phyloP scores from a whole-genome alignment of 2,329 filamentous ascomycete species.

The Coniochaeta prunicola region DNA sequence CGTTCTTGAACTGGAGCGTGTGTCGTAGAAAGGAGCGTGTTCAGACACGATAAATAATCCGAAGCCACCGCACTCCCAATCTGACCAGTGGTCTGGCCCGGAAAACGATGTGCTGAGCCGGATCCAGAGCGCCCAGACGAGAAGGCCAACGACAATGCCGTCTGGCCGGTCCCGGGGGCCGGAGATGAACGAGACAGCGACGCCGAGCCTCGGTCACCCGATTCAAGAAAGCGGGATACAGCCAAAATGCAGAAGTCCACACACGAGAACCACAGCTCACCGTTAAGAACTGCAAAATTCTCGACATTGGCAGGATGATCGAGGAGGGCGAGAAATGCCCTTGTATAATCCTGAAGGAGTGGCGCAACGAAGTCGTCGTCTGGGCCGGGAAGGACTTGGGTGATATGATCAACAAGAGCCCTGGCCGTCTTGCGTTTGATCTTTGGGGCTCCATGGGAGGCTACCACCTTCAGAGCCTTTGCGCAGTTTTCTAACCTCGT shows the following conservation, averaged over 20 bases:
- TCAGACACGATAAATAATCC: slow-evolving; percentile 59
- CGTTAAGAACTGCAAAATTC: slow-evolving; percentile 52
- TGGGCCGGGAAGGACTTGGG: slow-evolving; percentile 58
- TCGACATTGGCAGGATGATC: slow-evolving; percentile 72
- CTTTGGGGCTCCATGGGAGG: slow-evolving; percentile 60
- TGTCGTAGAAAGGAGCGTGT: slow-evolving; percentile 53
- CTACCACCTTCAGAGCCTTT: slow-evolving; percentile 61
- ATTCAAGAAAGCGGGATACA: slow-evolving; percentile 46
- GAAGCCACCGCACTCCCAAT: slow-evolving; percentile 29
- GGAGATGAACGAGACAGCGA: slow-evolving; percentile 37
- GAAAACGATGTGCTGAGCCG: slow-evolving; percentile 13
- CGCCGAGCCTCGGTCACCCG: slow-evolving; percentile 26
- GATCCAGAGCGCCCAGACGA: slow-evolving; percentile 23
- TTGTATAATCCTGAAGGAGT: slow-evolving; percentile 71
- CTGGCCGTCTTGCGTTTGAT: slow-evolving; percentile 73
- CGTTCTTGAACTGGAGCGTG: slow-evolving; percentile 59
- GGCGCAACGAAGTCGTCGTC: slow-evolving; percentile 60
- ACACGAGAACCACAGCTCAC: slow-evolving; percentile 59
- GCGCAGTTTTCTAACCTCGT: slow-evolving; percentile 62
- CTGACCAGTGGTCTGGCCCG: slow-evolving; percentile 13
- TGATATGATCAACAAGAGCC: slow-evolving; percentile 74
- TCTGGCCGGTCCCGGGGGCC: slow-evolving; percentile 27
- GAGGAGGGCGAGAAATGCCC: slow-evolving; percentile 63
- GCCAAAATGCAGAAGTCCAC: slow-evolving; percentile 63
- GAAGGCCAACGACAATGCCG: slow-evolving; percentile 17